Base-by-base conservation (phyloP, 208 protist species). In the Leishmania guyanensis region DNA sequence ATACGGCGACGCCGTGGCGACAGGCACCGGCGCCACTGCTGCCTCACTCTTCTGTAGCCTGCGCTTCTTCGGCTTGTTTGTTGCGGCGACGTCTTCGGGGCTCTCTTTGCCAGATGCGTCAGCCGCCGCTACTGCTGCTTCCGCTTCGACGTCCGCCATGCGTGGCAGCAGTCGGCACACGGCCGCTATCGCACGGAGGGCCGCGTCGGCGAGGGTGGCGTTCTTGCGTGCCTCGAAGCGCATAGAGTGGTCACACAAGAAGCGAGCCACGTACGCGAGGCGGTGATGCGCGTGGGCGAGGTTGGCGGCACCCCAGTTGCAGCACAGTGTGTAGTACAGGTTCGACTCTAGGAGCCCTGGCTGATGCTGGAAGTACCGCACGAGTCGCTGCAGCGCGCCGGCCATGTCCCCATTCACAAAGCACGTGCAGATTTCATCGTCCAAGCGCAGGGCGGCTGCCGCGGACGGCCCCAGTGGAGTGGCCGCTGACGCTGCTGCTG, bases 271-370 rank as follows among this genome's bases (percentile, higher is more conserved):
- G 78, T 93, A 89, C 3, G 93, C 93, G 60, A 96, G 82, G 43
- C 87, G 88, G 80, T 97, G 94, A 69, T 97, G 94, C 8, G 84
- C 84, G 84, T 96, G 94, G 29, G 81, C 84, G n/a, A 93, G 79
- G 75, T 81, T 84, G 20, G 89, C 82, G 39, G 92, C 90, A 6
- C 90, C 92, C 86, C 92, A 89, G 78, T 95, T 88, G 71, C 86
- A 88, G 66, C 86, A 79, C 76, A 96, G 80, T 53, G 85, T 87
- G 83, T 96, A 92, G 64, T 85, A 80, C 22, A 97, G 82, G 20
- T 90, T 60, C 72, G 93, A 84, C 82, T 97, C 92, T 53, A 89
- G 91, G 73, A 84, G 70, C 29, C 88, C 92, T 16, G 87, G 88
- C 16, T 56, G 56, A 65, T 85, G 79, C 69, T 83, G 88, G 83